Base-by-base conservation (phyloP, 495 filamentous ascomycete species). In the Podospora bellae-mahoneyi region DNA sequence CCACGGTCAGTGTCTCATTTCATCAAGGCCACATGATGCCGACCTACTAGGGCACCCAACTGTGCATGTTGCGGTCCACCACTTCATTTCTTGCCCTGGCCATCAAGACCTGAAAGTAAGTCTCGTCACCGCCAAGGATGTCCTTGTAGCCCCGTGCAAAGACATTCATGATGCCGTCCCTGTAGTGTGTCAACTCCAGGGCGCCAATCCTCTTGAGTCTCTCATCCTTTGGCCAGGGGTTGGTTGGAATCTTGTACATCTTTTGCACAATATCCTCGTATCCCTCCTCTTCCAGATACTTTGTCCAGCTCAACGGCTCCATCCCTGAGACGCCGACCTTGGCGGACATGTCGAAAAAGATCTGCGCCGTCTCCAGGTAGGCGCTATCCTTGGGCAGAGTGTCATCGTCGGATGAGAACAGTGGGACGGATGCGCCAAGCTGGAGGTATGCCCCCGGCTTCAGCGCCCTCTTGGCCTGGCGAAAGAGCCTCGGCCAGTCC, bases 401-500 rank as follows among this genome's bases (percentile, higher is more conserved):
- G 59, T 67, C 74, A 66, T 79, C 77, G 65, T 79, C 77, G 66
- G 72, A 75, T 2, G 84, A 82, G 55, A 83, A 72, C 67, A 85
- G 82, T 61, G 59, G 59, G 19, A 84, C 69, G 74, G 79, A 85
- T 30, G 82, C 82, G 54, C 83, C 83, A 4, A 83, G 81, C 6
- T 79, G 75, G 34, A 83, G 71, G 69, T 80, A 61, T 27, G 23
- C 57, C 20, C 68, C 68, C 53, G 68, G 67, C 56, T 69, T 81
- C 30, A 78, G 67, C 3, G 68, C 55, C 2, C 34, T 53, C 67
- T 73, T 80, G n/a, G 74, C 77, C 66, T 83, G 71, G n/a, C 65
- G 19, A 64, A 78, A 77, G 3, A 80, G 80, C 56, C 68, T 76
- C 3, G 80, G 75, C 88, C 89, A 91, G 73, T 90, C 82, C 18